Base-by-base conservation (phyloP, 441 rosid species). In the Gossypium gossypioides region DNA sequence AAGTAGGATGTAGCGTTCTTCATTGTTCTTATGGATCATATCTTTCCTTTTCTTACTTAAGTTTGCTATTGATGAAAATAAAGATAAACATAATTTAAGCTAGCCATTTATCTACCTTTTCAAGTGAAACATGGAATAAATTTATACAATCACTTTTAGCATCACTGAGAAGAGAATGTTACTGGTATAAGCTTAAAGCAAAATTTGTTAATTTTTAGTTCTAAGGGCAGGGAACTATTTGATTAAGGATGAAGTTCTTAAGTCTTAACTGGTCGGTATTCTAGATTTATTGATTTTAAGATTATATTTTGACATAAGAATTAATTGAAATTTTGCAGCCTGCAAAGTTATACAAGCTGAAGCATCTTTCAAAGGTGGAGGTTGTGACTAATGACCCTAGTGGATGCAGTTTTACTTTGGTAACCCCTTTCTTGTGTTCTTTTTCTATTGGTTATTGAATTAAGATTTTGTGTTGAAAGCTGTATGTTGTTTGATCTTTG, bases 381-480 rank as follows among this genome's bases (percentile, higher is more conserved):
- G 99, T 95, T 81, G 80, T 89, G 82, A 81, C 91, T 68, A 92
- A 89, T 83, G 99, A 92, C 79, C 97, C 99, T 62, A 92, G 97
- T 81, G 99, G 99, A 69, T 95, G 99, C 80, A 89, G 96, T 59
- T 92, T 95, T 81, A 92, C 91, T 72, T 81, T 95, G 93, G 98
- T 95, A 89, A 83, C 80, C 60, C 70, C 16, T 21, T 55, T 69
- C 9, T 18, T 62, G 19, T 9, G 7, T 59, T 29, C 44, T 6
- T 59, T 59, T 29, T 29, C 37, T 58, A n/a, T 29, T 29, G 42
- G 51, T 63, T 63, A 4, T 63, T 63, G 10, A n/a, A 63, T 37
- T 37, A 18, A 19, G 68, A 63, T 37, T 63, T 19, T 21, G 56
- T 21, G 68, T 63, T 34, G 32, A 64, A 72, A 66, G 37, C 21